Evolutionary conservation across 2,329 filamentous ascomycete genomes (phyloP), one percentile per base, ranked within the genome.

Genomic region (Neopestalotiopsis clavispora): DNA sequence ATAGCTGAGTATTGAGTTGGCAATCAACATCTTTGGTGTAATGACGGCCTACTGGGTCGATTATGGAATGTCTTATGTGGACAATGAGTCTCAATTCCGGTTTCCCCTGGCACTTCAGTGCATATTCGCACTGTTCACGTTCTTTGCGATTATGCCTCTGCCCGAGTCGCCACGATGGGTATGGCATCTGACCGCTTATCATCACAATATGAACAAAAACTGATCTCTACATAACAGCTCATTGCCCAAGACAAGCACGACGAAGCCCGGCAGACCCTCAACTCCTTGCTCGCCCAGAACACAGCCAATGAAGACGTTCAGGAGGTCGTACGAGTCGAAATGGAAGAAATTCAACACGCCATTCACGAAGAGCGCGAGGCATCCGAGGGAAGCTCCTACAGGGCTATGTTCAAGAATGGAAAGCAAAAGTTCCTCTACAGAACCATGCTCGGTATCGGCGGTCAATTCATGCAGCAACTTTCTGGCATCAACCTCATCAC

Each of bases 31-130:
- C 40, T 78, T 81, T 13, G 79, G 79, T 4, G 76, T 80, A 9
- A 77, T 79, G 72, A 71, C 77, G 14, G 73, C 75, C 1, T 80
- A 80, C 66, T 80, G 78, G 77, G 74, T 79, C 5, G 79, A 82
- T 69, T 83, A 82, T 64, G 81, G 77, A 68, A 80, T 80, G 75
- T 80, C 77, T 4, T 80, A 73, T 52, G 75, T 80, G 40, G 67
- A 73, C 32, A 80, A 75, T 56, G 77, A 80, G 17, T 73, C 78
- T 1, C 79, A 82, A 49, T 85, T 84, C 68, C 82, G 83, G 1
- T 85, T 85, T 58, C 83, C 83, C 0, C 72, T 85, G 3, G 83
- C 80, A 1, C 76, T 85, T 5, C 84, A 85, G 70, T 80, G 83
- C 52, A 67, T 81, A 1, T 84, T 84, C 59, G 79, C 79, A 32